These are phyloP conservation scores for Wickerhamiella domercqiae DNA, from an alignment of 805 yeast genomes.

Conservation along the genomic window DNA sequence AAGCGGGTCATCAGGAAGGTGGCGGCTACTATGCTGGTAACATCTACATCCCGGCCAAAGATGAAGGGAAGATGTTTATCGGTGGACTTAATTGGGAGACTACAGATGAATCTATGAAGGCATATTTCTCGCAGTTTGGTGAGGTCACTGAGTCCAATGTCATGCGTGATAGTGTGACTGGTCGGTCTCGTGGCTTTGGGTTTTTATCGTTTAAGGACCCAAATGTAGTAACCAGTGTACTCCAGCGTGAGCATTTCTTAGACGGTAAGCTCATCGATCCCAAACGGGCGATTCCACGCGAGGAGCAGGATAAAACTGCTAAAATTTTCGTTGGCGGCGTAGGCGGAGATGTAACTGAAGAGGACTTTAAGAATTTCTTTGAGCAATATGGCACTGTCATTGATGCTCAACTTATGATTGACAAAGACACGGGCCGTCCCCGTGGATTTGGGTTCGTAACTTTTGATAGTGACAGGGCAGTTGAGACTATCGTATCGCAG, in stretches of 20 bases:
- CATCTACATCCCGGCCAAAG: conserved; percentile 41
- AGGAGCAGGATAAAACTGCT: conserved; percentile 93
- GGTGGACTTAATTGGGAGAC: conserved; percentile 99
- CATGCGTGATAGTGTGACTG: conserved; percentile 79
- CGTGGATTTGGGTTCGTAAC: conserved; percentile 97
- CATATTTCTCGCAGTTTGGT: conserved; percentile 78
- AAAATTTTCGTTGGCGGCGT: conserved; percentile 96
- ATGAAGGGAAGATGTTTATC: conserved; percentile 81
- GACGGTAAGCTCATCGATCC: conserved; percentile 97
- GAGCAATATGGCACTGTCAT: conserved; percentile 78
- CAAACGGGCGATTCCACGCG: conserved; percentile 91
- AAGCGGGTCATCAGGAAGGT: conserved; percentile 3
- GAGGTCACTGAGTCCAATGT: conserved; percentile 76
- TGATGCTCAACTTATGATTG: conserved; percentile 94
- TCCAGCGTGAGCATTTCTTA: conserved; percentile 69
- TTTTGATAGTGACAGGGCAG: conserved; percentile 87
- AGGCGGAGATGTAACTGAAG: conserved; percentile 82
- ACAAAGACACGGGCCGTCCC: conserved; percentile 91
- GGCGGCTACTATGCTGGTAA: conserved; percentile 23
- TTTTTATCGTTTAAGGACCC: conserved; percentile 75
- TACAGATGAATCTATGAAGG: conserved; percentile 68
- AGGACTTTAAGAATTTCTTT: conserved; percentile 75
- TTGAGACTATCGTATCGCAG: conserved; percentile 71
- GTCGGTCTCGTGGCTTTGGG: conserved; percentile 90
- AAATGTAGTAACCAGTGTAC: conserved; percentile 71